Conservation (phyloP, 352 stramenopile species). For the Pythium folliculosum region DNA sequence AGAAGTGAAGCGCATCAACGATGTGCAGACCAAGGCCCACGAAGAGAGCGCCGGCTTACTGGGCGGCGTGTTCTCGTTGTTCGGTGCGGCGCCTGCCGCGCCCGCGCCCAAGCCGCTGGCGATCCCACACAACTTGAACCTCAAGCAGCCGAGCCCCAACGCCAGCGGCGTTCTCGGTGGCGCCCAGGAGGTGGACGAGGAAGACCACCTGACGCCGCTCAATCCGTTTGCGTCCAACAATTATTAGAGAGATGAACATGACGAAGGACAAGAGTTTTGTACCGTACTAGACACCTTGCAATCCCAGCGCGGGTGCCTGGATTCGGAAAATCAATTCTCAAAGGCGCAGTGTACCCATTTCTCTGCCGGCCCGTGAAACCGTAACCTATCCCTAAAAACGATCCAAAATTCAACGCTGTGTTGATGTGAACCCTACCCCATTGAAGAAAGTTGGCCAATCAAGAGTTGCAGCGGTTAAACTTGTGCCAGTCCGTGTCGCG, state of each 20-base stretch:
- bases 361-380: slow-evolving; percentile 8
- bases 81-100: slow-evolving; percentile 37
- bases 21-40: slow-evolving; percentile 39
- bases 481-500: slow-evolving; percentile 4
- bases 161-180: slow-evolving; percentile 29
- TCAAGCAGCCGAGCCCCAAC: slow-evolving; percentile 28
- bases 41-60: slow-evolving; percentile 51
- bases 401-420: slow-evolving; percentile 17
- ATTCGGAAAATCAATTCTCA: background rate
- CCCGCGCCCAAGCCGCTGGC: slow-evolving; percentile 58
- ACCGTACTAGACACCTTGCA: background rate
- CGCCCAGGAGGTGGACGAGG: slow-evolving; percentile 54
- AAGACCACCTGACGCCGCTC: slow-evolving; percentile 43
- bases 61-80: slow-evolving; percentile 76
- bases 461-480: slow-evolving; percentile 14
- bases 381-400: slow-evolving; percentile 10
- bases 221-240: slow-evolving; percentile 61
- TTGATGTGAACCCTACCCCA: background rate
- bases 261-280: too few species aligned
- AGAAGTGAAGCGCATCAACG: slow-evolving; percentile 62
- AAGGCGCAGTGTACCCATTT: slow-evolving; percentile 10
- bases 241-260: slow-evolving; percentile 16
- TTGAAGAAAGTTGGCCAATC: slow-evolving; percentile 8
- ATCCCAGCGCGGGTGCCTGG: background rate
- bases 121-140: slow-evolving; percentile 44